These are phyloP conservation scores for Trapa incisa DNA, from an alignment of 345 rosid genomes.

Conservation along the genomic window DNA sequence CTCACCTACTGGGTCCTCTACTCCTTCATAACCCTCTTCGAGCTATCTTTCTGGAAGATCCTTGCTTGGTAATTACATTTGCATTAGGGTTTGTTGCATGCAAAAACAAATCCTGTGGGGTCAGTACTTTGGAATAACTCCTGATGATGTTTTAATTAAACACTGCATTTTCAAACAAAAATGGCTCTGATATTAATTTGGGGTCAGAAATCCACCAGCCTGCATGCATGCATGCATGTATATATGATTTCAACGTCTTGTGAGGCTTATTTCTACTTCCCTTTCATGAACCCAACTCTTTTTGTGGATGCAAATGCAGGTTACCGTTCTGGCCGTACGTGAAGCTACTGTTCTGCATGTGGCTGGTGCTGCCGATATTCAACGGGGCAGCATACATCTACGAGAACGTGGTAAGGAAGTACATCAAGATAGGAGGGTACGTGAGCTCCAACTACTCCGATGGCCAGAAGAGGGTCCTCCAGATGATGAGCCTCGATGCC, in stretches of 20 bases:
- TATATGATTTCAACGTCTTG: too few relatives aligned
- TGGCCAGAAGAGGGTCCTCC: slow-evolving; percentile 58
- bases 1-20: slow-evolving; percentile 88
- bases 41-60: slow-evolving; percentile 48
- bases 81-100: background rate
- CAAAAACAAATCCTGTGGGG: too few relatives aligned
- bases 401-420: slow-evolving; percentile 44
- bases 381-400: slow-evolving; percentile 84
- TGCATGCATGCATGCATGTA: too few relatives aligned
- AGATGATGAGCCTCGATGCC: slow-evolving; percentile 86
- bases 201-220: too few relatives aligned
- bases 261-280: background rate
- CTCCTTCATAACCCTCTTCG: slow-evolving; percentile 71
- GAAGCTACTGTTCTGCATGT: slow-evolving; percentile 60
- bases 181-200: too few relatives aligned
- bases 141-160: too few relatives aligned
- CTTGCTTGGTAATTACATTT: slow-evolving; percentile 48
- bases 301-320: slow-evolving; percentile 21
- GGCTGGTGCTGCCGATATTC: slow-evolving; percentile 81
- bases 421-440: slow-evolving; percentile 42
- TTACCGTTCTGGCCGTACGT: slow-evolving; percentile 81
- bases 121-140: too few relatives aligned
- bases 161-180: too few relatives aligned
- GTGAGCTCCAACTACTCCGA: slow-evolving; percentile 32
- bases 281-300: background rate